Evolutionary conservation across 331 rosid species (phyloP).

Genomic region (Malus hybrid): DNA sequence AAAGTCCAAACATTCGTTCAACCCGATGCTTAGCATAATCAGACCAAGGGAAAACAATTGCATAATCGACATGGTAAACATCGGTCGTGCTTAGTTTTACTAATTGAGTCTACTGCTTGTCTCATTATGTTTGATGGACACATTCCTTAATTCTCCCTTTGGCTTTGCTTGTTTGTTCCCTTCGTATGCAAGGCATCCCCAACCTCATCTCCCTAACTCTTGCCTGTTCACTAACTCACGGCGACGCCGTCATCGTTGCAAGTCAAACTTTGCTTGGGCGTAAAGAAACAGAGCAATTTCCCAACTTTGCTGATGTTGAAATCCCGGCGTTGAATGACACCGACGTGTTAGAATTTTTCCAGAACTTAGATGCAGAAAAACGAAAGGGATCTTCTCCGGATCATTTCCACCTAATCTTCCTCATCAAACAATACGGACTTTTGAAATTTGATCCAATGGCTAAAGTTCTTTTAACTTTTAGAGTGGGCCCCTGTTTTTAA

Average conservation of each 20-base stretch:
- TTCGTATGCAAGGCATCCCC: background rate
- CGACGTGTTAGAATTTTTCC: background rate
- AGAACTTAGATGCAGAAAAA: background rate
- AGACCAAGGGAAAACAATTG: background rate
- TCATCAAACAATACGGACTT: no score
- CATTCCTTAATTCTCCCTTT: background rate
- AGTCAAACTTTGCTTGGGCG: background rate
- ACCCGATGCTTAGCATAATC: background rate
- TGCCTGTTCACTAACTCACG: background rate
- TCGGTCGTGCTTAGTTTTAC: background rate
- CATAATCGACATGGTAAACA: background rate
- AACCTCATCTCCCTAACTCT: background rate
- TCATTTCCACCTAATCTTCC: no score
- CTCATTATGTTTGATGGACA: background rate
- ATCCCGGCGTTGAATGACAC: background rate
- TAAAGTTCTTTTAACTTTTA: no score
- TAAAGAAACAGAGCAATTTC: background rate
- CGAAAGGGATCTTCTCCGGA: no score
- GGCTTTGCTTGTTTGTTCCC: background rate
- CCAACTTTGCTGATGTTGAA: background rate
- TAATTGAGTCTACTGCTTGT: background rate
- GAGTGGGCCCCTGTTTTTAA: no score
- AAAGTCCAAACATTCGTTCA: background rate
- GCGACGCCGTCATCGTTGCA: background rate
- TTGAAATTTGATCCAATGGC: no score